Percentiles rank a stretch among this genome's conserved stretches.
phyloP scores from a whole-genome alignment of 2,329 filamentous ascomycete genomes.

The Trichophyton benhamiae region DNA sequence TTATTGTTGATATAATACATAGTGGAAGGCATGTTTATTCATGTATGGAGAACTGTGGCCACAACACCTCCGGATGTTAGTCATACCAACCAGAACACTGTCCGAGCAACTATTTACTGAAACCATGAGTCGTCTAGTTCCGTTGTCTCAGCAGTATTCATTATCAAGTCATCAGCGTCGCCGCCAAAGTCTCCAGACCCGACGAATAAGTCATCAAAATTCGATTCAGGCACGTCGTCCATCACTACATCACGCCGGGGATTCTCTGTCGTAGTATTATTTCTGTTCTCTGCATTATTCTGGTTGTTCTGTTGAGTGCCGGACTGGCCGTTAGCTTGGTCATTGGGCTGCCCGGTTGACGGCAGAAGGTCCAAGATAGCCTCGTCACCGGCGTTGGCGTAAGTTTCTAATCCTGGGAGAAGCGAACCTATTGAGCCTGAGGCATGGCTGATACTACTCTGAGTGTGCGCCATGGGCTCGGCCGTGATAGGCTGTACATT shows the following conservation, averaged over 20 bases:
- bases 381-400: slow-evolving; percentile 25
- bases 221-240: slow-evolving; percentile 28
- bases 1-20: not conserved
- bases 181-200: slow-evolving; percentile 28
- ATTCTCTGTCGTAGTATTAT: slow-evolving; percentile 8
- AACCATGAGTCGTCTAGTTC: slow-evolving; percentile 34
- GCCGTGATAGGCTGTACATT: slow-evolving; percentile 1
- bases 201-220: slow-evolving; percentile 36
- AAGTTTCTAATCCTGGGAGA: slow-evolving; percentile 23
- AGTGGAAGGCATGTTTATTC: not conserved
- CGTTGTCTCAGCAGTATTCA: slow-evolving; percentile 29
- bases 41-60: not conserved
- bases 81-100: not conserved
- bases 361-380: slow-evolving; percentile 29
- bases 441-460: slow-evolving; percentile 12
- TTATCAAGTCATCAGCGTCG: slow-evolving; percentile 24
- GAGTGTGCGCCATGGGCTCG: slow-evolving; percentile 10
- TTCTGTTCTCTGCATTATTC: slow-evolving; percentile 2
- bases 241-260: slow-evolving; percentile 15
- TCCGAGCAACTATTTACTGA: not conserved
- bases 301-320: not conserved
- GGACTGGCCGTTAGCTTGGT: not conserved
- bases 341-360: not conserved
- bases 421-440: slow-evolving; percentile 18
- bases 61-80: not conserved